Conservation (phyloP, 2,329 filamentous ascomycete genomes). For the Cadophora gregata region DNA sequence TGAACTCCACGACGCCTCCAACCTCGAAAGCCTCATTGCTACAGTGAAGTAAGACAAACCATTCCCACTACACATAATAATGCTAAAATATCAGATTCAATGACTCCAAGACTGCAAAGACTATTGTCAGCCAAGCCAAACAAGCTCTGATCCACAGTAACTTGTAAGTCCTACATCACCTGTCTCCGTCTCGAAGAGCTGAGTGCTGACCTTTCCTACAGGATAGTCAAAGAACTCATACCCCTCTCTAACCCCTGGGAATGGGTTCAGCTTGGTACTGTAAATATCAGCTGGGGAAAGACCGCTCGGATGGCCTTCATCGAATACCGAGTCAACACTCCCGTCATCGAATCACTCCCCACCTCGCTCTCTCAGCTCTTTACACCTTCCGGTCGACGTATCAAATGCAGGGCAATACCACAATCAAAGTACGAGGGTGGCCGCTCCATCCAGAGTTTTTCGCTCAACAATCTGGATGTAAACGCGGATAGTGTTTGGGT, state of each 20-base stretch:
- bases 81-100: neutral
- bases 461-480: neutral
- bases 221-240: neutral
- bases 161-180: neutral
- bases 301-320: neutral
- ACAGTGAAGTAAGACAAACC: neutral
- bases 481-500: neutral
- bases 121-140: neutral
- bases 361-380: neutral
- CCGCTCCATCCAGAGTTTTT: neutral
- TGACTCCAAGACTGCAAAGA: neutral
- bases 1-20: neutral
- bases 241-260: neutral
- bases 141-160: neutral
- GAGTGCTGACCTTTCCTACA: neutral
- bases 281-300: conserved; percentile 7
- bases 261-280: neutral
- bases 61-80: neutral
- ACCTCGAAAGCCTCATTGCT: neutral
- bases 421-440: neutral
- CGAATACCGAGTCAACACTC: neutral
- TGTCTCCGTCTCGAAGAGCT: neutral
- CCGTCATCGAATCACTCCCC: neutral
- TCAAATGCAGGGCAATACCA: neutral
- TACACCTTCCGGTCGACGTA: neutral